A percentile compares a stretch with the other conserved stretches of the same genome.
phyloP scores from a whole-genome alignment of 139 green algal species.

The Picochlorum sp. region DNA sequence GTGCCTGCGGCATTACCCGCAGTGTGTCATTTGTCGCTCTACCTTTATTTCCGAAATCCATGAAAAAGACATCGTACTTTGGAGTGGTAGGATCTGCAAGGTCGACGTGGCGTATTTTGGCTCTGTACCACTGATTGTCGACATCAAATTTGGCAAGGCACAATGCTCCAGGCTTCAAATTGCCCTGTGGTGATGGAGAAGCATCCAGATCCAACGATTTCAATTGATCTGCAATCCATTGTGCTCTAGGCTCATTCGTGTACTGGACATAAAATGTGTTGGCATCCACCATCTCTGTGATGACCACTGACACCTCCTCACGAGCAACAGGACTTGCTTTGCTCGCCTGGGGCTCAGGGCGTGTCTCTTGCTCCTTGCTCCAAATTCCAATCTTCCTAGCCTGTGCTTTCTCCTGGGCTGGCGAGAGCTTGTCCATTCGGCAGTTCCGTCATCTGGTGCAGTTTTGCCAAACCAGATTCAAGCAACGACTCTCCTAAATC shows the following conservation, averaged over 20 bases:
- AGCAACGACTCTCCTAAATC: constrained; percentile 68
- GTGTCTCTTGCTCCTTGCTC: constrained; percentile 33
- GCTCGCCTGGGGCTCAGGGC: not conserved
- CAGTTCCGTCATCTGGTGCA: constrained; percentile 64
- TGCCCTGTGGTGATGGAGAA: constrained; percentile 22
- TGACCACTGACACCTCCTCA: constrained; percentile 39
- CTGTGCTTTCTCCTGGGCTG: constrained; percentile 66
- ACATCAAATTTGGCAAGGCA: constrained; percentile 62
- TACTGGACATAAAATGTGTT: constrained; percentile 72
- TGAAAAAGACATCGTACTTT: constrained; percentile 74
- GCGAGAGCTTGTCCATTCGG: constrained; percentile 43
- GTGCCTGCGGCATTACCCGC: constrained; percentile 46
- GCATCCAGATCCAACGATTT: constrained; percentile 24
- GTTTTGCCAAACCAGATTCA: constrained; percentile 59
- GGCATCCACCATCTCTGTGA: constrained; percentile 74
- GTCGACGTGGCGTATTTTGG: constrained; percentile 23
- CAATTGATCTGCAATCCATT: constrained; percentile 66
- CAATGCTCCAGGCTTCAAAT: constrained; percentile 46
- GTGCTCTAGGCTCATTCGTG: constrained; percentile 46
- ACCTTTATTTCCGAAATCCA: constrained; percentile 92
- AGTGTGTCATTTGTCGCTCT: constrained; percentile 29
- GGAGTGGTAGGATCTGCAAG: constrained; percentile 35
- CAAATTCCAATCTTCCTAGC: constrained; percentile 59
- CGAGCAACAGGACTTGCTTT: not conserved
- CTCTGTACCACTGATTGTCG: constrained; percentile 77